Base-by-base conservation (phyloP, 805 yeast genomes). In the Allodekkera sacchari region DNA sequence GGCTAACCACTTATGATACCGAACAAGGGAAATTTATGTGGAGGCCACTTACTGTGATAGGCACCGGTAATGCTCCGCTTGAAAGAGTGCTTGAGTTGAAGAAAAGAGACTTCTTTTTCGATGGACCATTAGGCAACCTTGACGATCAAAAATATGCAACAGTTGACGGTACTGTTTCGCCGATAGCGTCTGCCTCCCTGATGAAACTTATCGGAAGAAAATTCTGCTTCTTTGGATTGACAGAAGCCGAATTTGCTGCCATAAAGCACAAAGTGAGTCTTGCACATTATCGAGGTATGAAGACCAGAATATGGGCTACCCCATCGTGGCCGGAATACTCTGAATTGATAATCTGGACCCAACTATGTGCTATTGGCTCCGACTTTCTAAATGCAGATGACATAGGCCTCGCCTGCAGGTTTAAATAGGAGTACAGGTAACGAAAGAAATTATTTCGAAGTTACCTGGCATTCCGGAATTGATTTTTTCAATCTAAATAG, bases 281-380 rank as follows among this genome's bases (percentile, higher is more conserved):
- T 11, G 77, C 82, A 2, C 83, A 77, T 42, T 45, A 52, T 3
- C 36, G 55, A 30, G 71, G 73, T 10, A 44, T 79, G 25, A 62
- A 65, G 41, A 70, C 83, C 0, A 59, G 89, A 35, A 57, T 79
- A 18, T 81, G 88, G 88, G 87, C 77, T 14, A 75, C 74, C 7
- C 77, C 83, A 1, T 61, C 61, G 31, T 78, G 85, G 84, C 87
- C 88, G 4, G 48, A 50, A 2, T 38, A 45, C 10, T 49, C 58
- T 18, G 62, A 72, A 36, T 50, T 67, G 27, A 47, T 48, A 3
- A 64, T 76, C 24, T 71, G 79, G 72, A 44, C 53, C 31, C 71
- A 68, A 34, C 55, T 75, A 11, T 47, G 63, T 27, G 56, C 53
- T n/a, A 37, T 61, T 11, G 77, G 75, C 3, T 62, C 71, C 13